Base-by-base conservation (phyloP, 768 basidiomycete species). In the Trametes gibbosa region DNA sequence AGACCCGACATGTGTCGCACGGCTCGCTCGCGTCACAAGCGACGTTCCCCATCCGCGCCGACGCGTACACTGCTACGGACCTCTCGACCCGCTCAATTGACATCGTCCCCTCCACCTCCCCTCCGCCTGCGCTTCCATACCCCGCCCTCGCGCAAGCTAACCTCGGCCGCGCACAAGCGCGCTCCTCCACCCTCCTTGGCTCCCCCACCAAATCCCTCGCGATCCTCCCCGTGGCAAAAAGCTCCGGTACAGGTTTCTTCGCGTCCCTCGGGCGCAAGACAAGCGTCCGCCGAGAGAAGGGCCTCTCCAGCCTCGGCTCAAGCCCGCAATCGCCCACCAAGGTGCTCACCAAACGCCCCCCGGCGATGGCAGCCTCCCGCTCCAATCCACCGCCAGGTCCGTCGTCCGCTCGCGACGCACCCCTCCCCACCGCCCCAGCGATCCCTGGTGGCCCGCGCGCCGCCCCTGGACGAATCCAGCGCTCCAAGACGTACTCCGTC, bases 381-480 rank as follows among this genome's bases (percentile, higher is more conserved):
- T 61, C 60, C n/a, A 72, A 64, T 25, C 63, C 68, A 12, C 24
- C 55, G 69, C 77, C 58, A 53, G 69, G 62, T 50, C 50, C 68
- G 71, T 21, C 75, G 76, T 25, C 70, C 59, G 59, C 66, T 2
- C 35, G 46, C 46, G 46, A 56, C 17, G 46, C 43, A 3, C 57
- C 57, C 58, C 56, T 76, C 53, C 66, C 66, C 17, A 60, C 63
- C 53, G 66, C 77, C 10, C 87, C 87, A 10, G 75, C 80, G 2
- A 80, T 89, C 3, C 89, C 87, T 1, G 87, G 89, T 40, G 90
- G 90, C 6, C 89, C 90, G 10, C 84, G 90, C 19, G 87, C 89
- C 0, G 81, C 81, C 17, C 84, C 86, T 2, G 65, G 64, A 59
- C 82, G 89, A 39, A 74, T 84, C 56, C 78, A 80, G 58, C 81